phyloP scores from a whole-genome alignment of 345 rosid species.

The Eucalyptus erythrocorys region DNA sequence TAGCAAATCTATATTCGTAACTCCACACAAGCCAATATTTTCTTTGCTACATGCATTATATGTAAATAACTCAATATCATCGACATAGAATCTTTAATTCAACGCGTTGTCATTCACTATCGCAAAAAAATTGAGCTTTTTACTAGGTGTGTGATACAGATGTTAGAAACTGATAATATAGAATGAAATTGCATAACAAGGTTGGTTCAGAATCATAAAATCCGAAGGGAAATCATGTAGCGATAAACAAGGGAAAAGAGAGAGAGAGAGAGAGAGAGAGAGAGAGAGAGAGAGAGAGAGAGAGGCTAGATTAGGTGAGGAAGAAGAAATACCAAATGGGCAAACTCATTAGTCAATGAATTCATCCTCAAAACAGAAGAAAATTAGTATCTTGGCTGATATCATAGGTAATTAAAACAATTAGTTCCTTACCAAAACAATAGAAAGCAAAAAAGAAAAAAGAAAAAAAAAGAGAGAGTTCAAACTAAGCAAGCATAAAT shows the following conservation, averaged over 20 bases:
- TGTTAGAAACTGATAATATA: fast-evolving
- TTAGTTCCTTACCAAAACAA: neutral
- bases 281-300: neutral
- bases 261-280: neutral
- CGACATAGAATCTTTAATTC: too few relatives aligned
- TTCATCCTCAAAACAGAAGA: neutral
- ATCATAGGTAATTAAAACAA: too few relatives aligned
- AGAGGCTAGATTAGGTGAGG: neutral
- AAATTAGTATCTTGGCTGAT: neutral
- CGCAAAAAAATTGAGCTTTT: too few relatives aligned
- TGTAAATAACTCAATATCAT: too few relatives aligned
- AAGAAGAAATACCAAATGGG: neutral
- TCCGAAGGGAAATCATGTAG: too few relatives aligned
- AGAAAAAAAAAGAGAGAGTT: too few relatives aligned
- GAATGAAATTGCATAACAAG: neutral
- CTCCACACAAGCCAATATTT: too few relatives aligned
- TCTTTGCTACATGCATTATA: too few relatives aligned
- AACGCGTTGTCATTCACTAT: fast-evolving
- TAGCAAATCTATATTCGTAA: fast-evolving
- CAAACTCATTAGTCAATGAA: neutral
- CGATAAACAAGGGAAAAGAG: too few relatives aligned
- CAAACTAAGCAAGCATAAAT: neutral
- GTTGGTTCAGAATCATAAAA: too few relatives aligned
- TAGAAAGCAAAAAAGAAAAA: too few relatives aligned
- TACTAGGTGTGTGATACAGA: neutral